Evolutionary conservation across 2,329 filamentous ascomycete genomes (phyloP).

Genomic region (Pseudogymnoascus sp.): DNA sequence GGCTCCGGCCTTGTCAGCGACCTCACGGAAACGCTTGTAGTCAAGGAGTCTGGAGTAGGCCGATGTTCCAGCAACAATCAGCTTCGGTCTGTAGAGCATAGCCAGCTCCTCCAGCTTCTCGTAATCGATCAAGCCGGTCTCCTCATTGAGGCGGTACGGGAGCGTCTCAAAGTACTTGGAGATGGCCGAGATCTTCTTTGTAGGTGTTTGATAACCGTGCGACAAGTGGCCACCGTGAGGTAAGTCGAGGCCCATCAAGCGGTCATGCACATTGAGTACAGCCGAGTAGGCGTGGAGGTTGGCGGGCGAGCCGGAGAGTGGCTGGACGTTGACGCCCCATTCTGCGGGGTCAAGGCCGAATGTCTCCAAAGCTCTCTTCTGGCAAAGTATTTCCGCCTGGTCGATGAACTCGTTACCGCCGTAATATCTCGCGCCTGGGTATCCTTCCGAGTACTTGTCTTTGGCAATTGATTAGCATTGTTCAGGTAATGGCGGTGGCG

Average conservation of each 20-base stretch:
- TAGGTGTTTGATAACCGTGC: constrained; percentile 94
- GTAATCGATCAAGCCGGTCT: constrained; percentile 93
- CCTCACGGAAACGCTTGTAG: constrained; percentile 85
- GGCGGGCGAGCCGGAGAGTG: constrained; percentile 51
- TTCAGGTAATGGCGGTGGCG: constrained; percentile 11
- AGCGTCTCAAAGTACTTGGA: constrained; percentile 99
- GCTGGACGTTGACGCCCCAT: constrained; percentile 96
- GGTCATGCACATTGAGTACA: constrained; percentile 83
- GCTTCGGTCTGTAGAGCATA: constrained; percentile 84
- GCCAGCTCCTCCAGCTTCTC: constrained; percentile 82
- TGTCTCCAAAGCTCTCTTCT: constrained; percentile 79
- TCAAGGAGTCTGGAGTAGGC: constrained; percentile 96
- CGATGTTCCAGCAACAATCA: constrained; percentile 89
- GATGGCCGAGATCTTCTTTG: constrained; percentile 92
- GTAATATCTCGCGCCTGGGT: constrained; percentile 93
- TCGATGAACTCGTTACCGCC: constrained; percentile 97
- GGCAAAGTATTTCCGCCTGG: constrained; percentile 79
- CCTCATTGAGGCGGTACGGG: constrained; percentile 84
- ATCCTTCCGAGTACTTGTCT: constrained; percentile 99
- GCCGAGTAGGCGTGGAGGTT: constrained; percentile 86
- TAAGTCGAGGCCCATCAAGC: constrained; percentile 66
- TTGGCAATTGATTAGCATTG: constrained; percentile 23
- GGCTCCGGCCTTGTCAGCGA: constrained; percentile 83
- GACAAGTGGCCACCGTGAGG: constrained; percentile 12
- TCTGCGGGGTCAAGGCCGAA: constrained; percentile 77